Evolutionary conservation across 352 stramenopile species (phyloP), one percentile per base, ranked within the genome.

Genomic region (Globisporangium echinulatum): DNA sequence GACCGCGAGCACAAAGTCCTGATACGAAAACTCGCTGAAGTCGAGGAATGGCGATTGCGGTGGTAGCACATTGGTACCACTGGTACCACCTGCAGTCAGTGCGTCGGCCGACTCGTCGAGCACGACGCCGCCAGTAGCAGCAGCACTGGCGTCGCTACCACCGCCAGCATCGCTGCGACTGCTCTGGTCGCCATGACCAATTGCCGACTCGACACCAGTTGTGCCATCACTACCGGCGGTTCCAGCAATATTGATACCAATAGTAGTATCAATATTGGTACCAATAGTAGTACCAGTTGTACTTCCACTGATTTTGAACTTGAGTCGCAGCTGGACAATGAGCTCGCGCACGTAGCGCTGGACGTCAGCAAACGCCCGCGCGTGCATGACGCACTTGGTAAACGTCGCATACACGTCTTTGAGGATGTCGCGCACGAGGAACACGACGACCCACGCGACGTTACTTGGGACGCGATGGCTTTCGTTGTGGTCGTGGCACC

Each of bases 1-100:
- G 42, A 83, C 63, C 39, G 74, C 74, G 52, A 61, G 62, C 52
- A 81, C 71, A 57, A 83, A 83, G 57, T 83, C 74, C 42, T 83
- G 69, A 59, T 83, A 83, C 51, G 71, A 64, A 36, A 80, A 83
- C 55, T 76, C 74, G 54, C 66, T 77, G 37, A 71, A 65, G 11
- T 66, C 62, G 19, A 66, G 60, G 15, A 70, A 62, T 7, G 52
- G 60, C 38, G 47, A 47, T 39, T 17, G 54, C 49, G 49, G 7
- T 37, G 59, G 14, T 17, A 54, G 14, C 49, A 48, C 9, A 52
- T 39, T 3, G 36, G 11, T 13, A 8, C 11, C 40, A 8, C 40
- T 44, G 25, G 25, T 33, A 33, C 25, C 25, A 33, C 25, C 44
- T 36, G 38, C 49, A 19, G 14, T 19, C 2, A 47, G 38, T n/a